Evolutionary conservation across 2,329 filamentous ascomycete species (phyloP).

Genomic region (Epichloe coenophiala): DNA sequence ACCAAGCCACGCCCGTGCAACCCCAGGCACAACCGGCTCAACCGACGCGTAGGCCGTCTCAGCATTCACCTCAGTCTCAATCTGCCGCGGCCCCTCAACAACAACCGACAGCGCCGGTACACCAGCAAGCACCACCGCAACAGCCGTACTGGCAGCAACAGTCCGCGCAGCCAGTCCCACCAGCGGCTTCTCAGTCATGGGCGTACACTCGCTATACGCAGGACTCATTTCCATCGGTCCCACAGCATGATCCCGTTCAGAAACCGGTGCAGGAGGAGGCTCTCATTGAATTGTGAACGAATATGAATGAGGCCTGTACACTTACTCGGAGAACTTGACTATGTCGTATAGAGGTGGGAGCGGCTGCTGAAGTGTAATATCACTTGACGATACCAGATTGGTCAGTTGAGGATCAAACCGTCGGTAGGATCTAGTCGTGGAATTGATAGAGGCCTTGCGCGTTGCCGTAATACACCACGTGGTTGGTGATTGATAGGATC

Average conservation of each 20-base stretch:
- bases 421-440: neutral
- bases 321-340: neutral
- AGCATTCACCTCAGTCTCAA: slow-evolving; percentile 15
- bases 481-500: too few species aligned
- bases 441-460: too few species aligned
- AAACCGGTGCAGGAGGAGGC: slow-evolving; percentile 56
- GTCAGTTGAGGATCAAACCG: too few species aligned
- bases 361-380: neutral
- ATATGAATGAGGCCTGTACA: neutral
- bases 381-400: neutral
- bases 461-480: neutral
- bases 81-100: slow-evolving; percentile 14
- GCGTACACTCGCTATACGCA: slow-evolving; percentile 39
- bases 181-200: slow-evolving; percentile 26
- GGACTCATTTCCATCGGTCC: slow-evolving; percentile 51
- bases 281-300: slow-evolving; percentile 57
- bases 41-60: slow-evolving; percentile 5
- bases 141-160: slow-evolving; percentile 20
- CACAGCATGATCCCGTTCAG: slow-evolving; percentile 27
- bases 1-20: slow-evolving; percentile 20
- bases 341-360: neutral
- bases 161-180: slow-evolving; percentile 15
- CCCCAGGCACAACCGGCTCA: slow-evolving; percentile 14
- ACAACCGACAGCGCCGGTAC: slow-evolving; percentile 6
- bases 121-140: slow-evolving; percentile 17